Percentiles rank a stretch among this genome's conserved stretches.
These are phyloP conservation scores for Tubosaeta sp. DNA, from an alignment of 768 basidiomycete species.

Conservation along the genomic window DNA sequence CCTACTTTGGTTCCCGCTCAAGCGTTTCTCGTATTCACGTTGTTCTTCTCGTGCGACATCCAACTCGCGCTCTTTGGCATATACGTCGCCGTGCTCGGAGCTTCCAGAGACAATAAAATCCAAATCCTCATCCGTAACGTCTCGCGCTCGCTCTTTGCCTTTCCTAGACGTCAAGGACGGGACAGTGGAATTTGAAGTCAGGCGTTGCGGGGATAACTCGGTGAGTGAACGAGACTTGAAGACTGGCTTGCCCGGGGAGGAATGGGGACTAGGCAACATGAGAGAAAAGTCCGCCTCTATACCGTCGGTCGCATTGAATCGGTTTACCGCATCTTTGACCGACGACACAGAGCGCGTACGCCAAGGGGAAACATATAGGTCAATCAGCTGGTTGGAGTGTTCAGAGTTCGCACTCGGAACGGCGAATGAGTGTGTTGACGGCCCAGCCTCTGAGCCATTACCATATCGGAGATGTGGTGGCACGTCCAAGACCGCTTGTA, in stretches of 20 bases:
- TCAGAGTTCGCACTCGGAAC: not conserved
- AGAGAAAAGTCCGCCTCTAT: conserved; percentile 48
- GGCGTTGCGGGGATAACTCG: conserved; percentile 9
- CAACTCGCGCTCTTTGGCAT: conserved; percentile 62
- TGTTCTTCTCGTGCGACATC: conserved; percentile 52
- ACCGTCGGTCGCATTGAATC: conserved; percentile 42
- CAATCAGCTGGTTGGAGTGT: not conserved
- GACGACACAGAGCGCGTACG: conserved; percentile 36
- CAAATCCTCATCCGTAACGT: conserved; percentile 24
- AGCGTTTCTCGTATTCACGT: conserved; percentile 38
- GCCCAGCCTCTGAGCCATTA: conserved; percentile 7
- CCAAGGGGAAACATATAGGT: conserved; percentile 27
- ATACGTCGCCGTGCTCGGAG: conserved; percentile 45
- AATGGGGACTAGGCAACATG: conserved; percentile 42
- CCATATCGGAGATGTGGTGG: not conserved
- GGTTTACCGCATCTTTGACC: conserved; percentile 46
- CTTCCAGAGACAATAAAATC: conserved; percentile 34
- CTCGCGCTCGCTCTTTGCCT: conserved; percentile 43
- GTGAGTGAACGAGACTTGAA: conserved; percentile 25
- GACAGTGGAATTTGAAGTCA: not conserved
- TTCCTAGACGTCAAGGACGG: conserved; percentile 27
- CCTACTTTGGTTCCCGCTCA: conserved; percentile 34
- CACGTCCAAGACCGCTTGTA: not conserved
- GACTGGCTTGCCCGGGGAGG: conserved; percentile 29
- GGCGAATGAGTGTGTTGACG: conserved; percentile 5